These are phyloP conservation scores for Termitomyces bulborhizus DNA, from an alignment of 768 basidiomycete species.

Conservation along the genomic window DNA sequence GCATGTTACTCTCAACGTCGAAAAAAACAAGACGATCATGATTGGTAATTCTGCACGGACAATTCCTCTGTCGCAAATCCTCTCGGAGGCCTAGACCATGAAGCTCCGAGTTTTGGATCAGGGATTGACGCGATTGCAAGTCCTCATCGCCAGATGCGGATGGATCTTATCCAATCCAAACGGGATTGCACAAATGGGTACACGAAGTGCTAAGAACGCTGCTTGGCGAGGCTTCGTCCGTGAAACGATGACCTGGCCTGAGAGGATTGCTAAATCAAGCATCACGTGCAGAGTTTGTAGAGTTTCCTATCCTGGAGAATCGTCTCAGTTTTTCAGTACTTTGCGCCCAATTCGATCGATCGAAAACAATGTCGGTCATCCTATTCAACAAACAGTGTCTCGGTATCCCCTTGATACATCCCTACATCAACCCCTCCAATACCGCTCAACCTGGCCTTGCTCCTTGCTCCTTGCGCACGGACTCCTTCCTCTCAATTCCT, in stretches of 20 bases:
- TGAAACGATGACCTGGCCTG: neutral
- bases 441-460: neutral
- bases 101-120: neutral
- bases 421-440: slow-evolving; percentile 6
- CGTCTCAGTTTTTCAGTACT: slow-evolving; percentile 13
- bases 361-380: slow-evolving; percentile 17
- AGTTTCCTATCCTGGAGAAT: slow-evolving; percentile 17
- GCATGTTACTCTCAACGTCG: neutral
- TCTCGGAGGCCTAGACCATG: neutral
- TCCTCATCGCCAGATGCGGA: neutral
- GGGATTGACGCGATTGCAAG: neutral
- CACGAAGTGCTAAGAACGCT: neutral
- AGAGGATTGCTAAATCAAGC: slow-evolving; percentile 8
- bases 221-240: slow-evolving; percentile 1
- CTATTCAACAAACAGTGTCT: slow-evolving; percentile 19
- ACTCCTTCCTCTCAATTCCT: slow-evolving; percentile 1
- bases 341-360: slow-evolving; percentile 28
- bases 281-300: slow-evolving; percentile 13
- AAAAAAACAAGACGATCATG: neutral
- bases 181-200: neutral
- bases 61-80: neutral
- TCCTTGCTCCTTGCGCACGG: slow-evolving; percentile 5
- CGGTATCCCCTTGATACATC: slow-evolving; percentile 11
- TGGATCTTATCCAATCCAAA: neutral
- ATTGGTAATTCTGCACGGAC: neutral